Evolutionary conservation across 73 alveolate species (phyloP), one percentile per base, ranked within the genome.

Genomic region (Paramecium biaurelia): DNA sequence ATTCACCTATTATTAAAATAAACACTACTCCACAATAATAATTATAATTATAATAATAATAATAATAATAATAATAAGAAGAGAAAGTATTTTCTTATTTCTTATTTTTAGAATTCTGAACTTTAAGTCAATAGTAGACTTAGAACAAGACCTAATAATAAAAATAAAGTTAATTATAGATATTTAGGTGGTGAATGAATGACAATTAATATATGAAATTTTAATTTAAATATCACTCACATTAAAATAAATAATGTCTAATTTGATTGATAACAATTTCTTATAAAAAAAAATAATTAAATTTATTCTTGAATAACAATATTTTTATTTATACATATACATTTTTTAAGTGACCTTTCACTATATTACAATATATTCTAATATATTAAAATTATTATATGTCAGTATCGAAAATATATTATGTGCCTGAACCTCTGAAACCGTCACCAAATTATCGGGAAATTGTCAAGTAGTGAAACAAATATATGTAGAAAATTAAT

Each of bases 161-260:
- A 34, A 41, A 41, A 28, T 41, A 74, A 74, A 41, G 87, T 74
- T 9, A 74, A 74, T 35, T 74, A 74, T 35, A 74, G 87, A 74
- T 21, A 74, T 74, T 20, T 74, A 18, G 87, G 63, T 7, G 87
- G 87, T n/a, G 87, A 74, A 63, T 63, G 84, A 63, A 10, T 63
- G 6, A 26, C 43, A 63, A 6, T 58, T 58, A 45, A 6, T 53
- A 63, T 53, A 18, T 53, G 14, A 53, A 53, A 53, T 18, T 53
- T 15, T n/a, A 53, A 53, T 53, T 53, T 53, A 53, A 53, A 53
- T 53, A 53, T 53, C 68, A 53, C 30, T 53, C 30, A 53, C 21
- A n/a, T n/a, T 38, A 53, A 53, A 53, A 53, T 23, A 11, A 49
- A 49, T 14, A 5, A 49, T 49, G 26, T 49, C 63, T 14, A 32